These are phyloP conservation scores for Auricularia heimuer DNA, from an alignment of 768 basidiomycete species.

Conservation along the genomic window DNA sequence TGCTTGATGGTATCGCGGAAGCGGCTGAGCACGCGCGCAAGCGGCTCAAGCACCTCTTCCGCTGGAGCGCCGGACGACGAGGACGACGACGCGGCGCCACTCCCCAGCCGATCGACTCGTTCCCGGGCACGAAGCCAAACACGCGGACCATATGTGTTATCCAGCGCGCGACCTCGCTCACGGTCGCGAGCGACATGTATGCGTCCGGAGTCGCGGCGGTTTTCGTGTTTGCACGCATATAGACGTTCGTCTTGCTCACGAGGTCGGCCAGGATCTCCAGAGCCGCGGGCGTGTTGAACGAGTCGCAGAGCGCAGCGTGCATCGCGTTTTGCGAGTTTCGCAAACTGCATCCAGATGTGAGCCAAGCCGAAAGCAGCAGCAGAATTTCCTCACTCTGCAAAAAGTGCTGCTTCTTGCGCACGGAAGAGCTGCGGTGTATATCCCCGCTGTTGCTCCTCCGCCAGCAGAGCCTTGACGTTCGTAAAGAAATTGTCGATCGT, in stretches of 20 bases:
- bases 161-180: conserved; percentile 44
- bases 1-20: conserved; percentile 87
- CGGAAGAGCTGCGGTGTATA: conserved; percentile 33
- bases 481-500: conserved; percentile 70
- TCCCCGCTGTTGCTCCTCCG: conserved; percentile 46
- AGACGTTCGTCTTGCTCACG: conserved; percentile 78
- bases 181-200: conserved; percentile 33
- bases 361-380: conserved; percentile 31
- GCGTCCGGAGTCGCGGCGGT: conserved; percentile 43
- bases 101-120: conserved; percentile 24
- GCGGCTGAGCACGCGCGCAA: conserved; percentile 69
- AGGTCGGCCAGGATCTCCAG: conserved; percentile 68
- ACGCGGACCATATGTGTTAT: conserved; percentile 37
- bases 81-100: background rate
- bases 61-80: background rate
- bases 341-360: conserved; percentile 37
- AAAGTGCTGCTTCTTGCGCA: background rate
- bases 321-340: conserved; percentile 67
- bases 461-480: conserved; percentile 69
- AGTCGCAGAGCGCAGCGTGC: conserved; percentile 84
- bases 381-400: conserved; percentile 50
- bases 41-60: conserved; percentile 82
- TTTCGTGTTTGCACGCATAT: conserved; percentile 51
- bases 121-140: conserved; percentile 25
- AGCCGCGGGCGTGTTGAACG: conserved; percentile 89